Evolutionary conservation across 2,329 filamentous ascomycete genomes (phyloP), one percentile per base, ranked within the genome.

Genomic region (Cylindrodendrum hubeiense): DNA sequence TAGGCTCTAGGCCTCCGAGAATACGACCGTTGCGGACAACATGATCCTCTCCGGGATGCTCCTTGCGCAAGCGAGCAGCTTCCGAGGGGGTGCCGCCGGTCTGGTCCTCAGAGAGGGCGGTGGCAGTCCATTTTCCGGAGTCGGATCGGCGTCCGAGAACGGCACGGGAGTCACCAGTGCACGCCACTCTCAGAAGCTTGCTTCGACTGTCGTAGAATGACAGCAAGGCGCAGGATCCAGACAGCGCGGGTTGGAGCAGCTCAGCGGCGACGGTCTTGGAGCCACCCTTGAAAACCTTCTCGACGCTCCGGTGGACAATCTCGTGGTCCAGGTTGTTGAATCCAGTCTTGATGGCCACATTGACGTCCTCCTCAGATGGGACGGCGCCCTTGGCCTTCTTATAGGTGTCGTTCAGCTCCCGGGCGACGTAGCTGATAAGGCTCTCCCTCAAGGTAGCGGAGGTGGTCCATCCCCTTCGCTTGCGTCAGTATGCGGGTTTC

Each of bases 91-190:
- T 99, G 68, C 90, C 90, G 44, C 97, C 97, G 2, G 96, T 99
- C 82, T 98, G 95, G 75, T 99, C 96, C 63, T 94, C 91, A 0
- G 95, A 98, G 1, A 99, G 86, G 1, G 95, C 88, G 1, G 91
- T 97, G 33, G 95, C 96, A 7, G 90, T 92, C 96, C 96, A 99
- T 80, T 97, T 97, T 60, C 95, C 95, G 65, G 88, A 93, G 17
- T 81, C 78, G 5, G 89, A 89, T 71, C 93, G 89, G 46, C 95
- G 91, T 13, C 96, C 96, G 10, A 99, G 87, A 2, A 99, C 93
- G 17, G 96, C 96, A 46, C 96, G 90, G n/a, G 94, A 98, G 80
- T 99, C 96, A 59, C 96, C 96, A 0, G 96, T 97, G 78, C 94
- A 97, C 12, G 96, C 96, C 13, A 98, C 94, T n/a, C 94, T 90